Evolutionary conservation across 2,329 filamentous ascomycete species (phyloP).

Genomic region (Colletotrichum incanum): DNA sequence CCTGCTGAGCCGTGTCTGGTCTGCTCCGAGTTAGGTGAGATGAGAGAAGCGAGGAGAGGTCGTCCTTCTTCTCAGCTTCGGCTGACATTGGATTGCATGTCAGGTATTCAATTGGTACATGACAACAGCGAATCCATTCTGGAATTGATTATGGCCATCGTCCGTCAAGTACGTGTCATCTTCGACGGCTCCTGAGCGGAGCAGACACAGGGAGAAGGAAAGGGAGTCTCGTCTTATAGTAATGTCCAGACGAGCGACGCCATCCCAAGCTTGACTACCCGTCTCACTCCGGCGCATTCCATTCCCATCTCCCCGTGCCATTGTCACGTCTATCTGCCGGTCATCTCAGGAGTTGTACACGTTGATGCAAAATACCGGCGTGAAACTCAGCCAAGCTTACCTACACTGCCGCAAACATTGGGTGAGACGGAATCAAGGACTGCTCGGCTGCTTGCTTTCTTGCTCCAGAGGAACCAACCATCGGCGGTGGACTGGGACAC

Average conservation of each 20-base stretch:
- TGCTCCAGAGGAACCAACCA: constrained; percentile 5
- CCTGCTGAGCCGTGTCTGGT: constrained; percentile 6
- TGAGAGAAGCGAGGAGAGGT: not conserved
- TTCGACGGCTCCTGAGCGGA: not conserved
- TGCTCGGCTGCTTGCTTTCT: constrained; percentile 14
- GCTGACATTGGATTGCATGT: constrained; percentile 25
- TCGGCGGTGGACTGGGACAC: not conserved
- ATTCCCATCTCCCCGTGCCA: constrained; percentile 1
- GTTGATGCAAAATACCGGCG: constrained; percentile 15
- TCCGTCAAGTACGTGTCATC: not conserved
- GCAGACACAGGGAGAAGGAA: constrained; percentile 32
- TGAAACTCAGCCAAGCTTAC: constrained; percentile 29
- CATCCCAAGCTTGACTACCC: not conserved
- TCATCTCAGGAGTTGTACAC: not conserved
- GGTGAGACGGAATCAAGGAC: constrained; percentile 10
- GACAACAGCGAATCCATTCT: not conserved
- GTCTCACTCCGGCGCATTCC: constrained; percentile 33
- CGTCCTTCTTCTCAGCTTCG: not conserved
- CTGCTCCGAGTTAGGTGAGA: not conserved
- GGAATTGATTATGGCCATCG: not conserved
- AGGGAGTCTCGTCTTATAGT: constrained; percentile 33
- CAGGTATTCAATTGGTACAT: not conserved
- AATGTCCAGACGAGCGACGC: constrained; percentile 8
- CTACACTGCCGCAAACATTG: constrained; percentile 33
- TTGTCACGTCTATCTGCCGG: constrained; percentile 10